Evolutionary conservation across 2,329 filamentous ascomycete species (phyloP).

Genomic region (Neopestalotiopsis rosae): DNA sequence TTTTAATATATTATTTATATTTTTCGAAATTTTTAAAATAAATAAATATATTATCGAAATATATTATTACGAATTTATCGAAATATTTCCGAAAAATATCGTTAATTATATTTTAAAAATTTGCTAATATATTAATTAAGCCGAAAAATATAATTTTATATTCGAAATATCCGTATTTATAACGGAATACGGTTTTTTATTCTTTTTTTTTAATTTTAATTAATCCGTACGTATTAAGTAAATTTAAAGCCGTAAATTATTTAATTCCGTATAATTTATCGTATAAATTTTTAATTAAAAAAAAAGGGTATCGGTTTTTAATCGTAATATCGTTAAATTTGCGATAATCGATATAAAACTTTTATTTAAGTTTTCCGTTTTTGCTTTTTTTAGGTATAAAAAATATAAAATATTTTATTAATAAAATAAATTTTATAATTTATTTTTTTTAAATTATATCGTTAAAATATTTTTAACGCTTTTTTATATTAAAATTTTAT

Average conservation of each 20-base stretch:
- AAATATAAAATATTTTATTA: neutral
- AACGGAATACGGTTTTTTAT: slow-evolving; percentile 33
- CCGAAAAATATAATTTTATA: slow-evolving; percentile 35
- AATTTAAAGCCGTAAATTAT: neutral
- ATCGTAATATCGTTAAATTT: slow-evolving; percentile 6
- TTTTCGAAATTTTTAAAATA: no score
- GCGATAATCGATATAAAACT: neutral
- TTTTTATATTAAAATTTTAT: neutral
- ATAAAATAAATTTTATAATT: slow-evolving; percentile 8
- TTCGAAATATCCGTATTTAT: slow-evolving; percentile 30
- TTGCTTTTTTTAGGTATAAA: slow-evolving; percentile 13
- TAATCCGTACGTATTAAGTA: slow-evolving; percentile 20
- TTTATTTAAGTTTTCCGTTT: slow-evolving; percentile 5
- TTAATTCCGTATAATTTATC: neutral
- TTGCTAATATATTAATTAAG: slow-evolving; percentile 24
- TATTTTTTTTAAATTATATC: slow-evolving; percentile 3
- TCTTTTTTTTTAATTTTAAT: slow-evolving; percentile 25
- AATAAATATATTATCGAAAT: no score
- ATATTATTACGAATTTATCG: slow-evolving; percentile 13
- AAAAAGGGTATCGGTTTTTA: neutral
- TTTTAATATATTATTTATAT: slow-evolving; percentile 29
- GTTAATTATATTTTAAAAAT: slow-evolving; percentile 24
- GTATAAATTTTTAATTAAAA: neutral
- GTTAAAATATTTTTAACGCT: neutral
- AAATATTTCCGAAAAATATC: slow-evolving; percentile 17